Base-by-base conservation (phyloP, 345 rosid genomes). In the Brassica carinata region DNA sequence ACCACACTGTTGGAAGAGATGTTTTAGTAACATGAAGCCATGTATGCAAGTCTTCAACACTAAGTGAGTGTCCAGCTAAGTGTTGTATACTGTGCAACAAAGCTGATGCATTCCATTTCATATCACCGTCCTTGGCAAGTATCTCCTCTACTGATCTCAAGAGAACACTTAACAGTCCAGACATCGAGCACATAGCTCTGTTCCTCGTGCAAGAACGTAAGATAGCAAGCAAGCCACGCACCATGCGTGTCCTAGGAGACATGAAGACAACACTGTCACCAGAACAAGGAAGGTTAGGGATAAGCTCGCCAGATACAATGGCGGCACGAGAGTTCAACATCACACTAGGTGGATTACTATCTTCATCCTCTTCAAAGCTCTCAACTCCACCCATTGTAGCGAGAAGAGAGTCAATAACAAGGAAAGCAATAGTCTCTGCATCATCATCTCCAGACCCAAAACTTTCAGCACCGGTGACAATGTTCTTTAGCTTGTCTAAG, bases 311-410 rank as follows among this genome's bases (percentile, higher is more conserved):
- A 13, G 96, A 87, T 74, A 96, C 99, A 79, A 89, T 83, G 74
- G 99, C 98, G 19, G 99, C 99, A 66, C 99, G 87, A 58, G 98
- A 96, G 86, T 93, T 96, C 76, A 93, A 79, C 99, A 96, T 96
- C 72, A 93, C 97, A 75, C 99, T 96, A 43, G 99, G 99, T 75
- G 99, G 98, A 66, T 89, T 93, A 55, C 81, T 86, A 76, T 93
- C 98, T 71, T 87, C 99, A 62, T 93, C 97, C 82, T 94, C 93
- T 69, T 91, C 99, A 82, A 96, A 96, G 83, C 97, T 90, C 88
- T 96, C 99, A 31, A 96, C 96, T 61, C 98, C 99, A 75, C 99
- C 99, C 99, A 96, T 96, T n/a, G 98, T 96, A 17, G 98, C 97
- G 66, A 96, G 85, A 75, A 96, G 97, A 9, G 98, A 96, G 83